phyloP scores from a whole-genome alignment of 768 basidiomycete species.

The Pleurotus pulmonarius region DNA sequence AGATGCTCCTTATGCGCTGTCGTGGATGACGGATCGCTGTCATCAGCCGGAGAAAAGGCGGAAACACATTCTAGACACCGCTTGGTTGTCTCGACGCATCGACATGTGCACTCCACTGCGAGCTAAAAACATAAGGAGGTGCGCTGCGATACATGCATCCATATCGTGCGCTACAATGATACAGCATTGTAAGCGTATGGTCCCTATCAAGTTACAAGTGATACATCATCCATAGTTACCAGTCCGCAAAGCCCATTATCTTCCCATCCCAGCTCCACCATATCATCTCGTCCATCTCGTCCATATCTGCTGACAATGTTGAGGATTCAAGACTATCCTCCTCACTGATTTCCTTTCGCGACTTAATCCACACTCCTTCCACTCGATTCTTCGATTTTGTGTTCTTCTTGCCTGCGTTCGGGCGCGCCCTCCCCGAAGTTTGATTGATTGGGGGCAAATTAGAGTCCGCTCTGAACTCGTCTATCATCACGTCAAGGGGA shows the following conservation, averaged over 20 bases:
- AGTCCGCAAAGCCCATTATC: constrained; percentile 47
- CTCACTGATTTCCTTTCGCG: constrained; percentile 20
- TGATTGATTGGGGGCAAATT: constrained; percentile 10
- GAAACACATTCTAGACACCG: too few relatives aligned
- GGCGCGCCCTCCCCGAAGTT: constrained; percentile 5
- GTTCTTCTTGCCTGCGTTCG: background rate
- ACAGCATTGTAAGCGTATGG: too few relatives aligned
- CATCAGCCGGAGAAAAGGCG: too few relatives aligned
- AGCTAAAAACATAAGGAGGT: too few relatives aligned
- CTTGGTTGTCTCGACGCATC: too few relatives aligned
- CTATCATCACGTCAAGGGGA: constrained; percentile 33
- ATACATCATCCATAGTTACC: constrained; percentile 24
- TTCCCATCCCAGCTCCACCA: constrained; percentile 65
- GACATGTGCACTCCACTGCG: too few relatives aligned
- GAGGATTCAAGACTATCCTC: background rate
- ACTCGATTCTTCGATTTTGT: constrained; percentile 18
- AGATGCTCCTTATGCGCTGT: too few relatives aligned
- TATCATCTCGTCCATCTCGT: constrained; percentile 48
- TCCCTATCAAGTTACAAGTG: too few relatives aligned
- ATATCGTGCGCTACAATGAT: too few relatives aligned
- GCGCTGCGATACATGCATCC: too few relatives aligned
- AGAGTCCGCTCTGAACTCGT: constrained; percentile 36
- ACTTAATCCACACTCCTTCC: constrained; percentile 48
- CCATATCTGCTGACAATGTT: constrained; percentile 12
- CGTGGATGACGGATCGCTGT: too few relatives aligned